A percentile compares a stretch with the other conserved stretches of the same genome.
Conservation (phyloP, 208 protist genomes). For the Trypanosoma cruzi region DNA sequence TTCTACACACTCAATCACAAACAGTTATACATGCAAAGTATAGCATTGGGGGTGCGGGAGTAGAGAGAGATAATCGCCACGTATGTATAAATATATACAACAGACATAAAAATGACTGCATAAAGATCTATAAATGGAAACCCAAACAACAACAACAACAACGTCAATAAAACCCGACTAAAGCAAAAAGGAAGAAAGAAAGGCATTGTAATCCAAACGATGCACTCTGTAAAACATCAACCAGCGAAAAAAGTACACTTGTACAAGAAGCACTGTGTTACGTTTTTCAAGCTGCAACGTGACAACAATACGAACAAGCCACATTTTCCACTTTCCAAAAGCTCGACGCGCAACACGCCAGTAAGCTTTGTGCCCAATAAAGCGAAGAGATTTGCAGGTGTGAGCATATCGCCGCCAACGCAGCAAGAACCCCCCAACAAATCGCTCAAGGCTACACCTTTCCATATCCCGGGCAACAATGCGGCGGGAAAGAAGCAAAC, state of each 20-base stretch:
- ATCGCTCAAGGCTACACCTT: slow-evolving; percentile 11
- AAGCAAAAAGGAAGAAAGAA: slow-evolving; percentile 1
- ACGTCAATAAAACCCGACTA: background rate
- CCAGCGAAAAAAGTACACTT: slow-evolving; percentile 31
- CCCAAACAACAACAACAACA: slow-evolving; percentile 1
- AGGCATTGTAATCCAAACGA: slow-evolving; percentile 16
- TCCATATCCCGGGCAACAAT: slow-evolving; percentile 18
- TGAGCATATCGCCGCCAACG: slow-evolving; percentile 25
- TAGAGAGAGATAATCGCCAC: background rate
- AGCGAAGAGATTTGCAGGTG: slow-evolving; percentile 18
- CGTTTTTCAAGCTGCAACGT: slow-evolving; percentile 22
- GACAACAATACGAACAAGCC: slow-evolving; percentile 27
- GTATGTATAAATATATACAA: slow-evolving; percentile 4
- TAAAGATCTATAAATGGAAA: background rate
- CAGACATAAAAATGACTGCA: no score
- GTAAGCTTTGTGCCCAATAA: slow-evolving; percentile 19
- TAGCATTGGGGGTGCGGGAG: no score
- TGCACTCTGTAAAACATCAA: slow-evolving; percentile 15
- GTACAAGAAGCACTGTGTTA: slow-evolving; percentile 21
- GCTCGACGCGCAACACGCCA: slow-evolving; percentile 20
- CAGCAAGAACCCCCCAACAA: slow-evolving; percentile 26
- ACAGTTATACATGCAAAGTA: no score
- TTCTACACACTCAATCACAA: no score
- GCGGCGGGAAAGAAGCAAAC: slow-evolving; percentile 28
- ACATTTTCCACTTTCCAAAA: slow-evolving; percentile 31